Base-by-base conservation (phyloP, 148 eudicot genomes). In the Spergularia marina region DNA sequence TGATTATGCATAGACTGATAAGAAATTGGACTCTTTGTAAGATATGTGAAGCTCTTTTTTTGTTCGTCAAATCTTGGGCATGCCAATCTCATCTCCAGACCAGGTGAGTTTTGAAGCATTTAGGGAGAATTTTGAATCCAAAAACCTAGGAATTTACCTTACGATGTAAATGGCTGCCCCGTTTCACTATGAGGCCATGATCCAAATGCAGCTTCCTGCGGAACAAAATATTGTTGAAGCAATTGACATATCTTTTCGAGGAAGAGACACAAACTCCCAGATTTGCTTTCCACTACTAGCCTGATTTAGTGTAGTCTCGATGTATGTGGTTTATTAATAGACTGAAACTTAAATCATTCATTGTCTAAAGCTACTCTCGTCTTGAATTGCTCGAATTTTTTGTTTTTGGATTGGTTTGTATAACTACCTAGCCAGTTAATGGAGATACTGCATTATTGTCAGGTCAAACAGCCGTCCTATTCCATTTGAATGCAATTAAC, bases 391-490 rank as follows among this genome's bases (percentile, higher is more conserved):
- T 66, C 54, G 14, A 4, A 11, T 72, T n/a, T 54, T 72, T 13
- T 1, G 21, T 53, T 57, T 16, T 59, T 41, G 34, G 34, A 34
- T 21, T 41, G 44, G 11, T 49, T 2, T 40, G 69, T 9, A 34
- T 40, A 55, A 67, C 4, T 68, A 61, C 20, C 13, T 52, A 8
- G 75, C 12, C 8, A 17, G 71, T 71, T 5, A 71, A 61, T 61
- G 17, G 23, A 25, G 53, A 53, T 17, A 44, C 49, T 44, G 7
- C 39, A 58, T 61, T 58, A 30, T 49, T 49, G n/a, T 21, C 61
- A 72, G 77, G 70, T 10, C 5, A 16, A 70, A 55, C 79, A 84
- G 71, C 76, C 84, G 77, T 74, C 71, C 65, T 34, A 68, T 77
- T n/a, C 74, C 85, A 39, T 64, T 69, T 34, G 54, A 51, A 20